phyloP scores from a whole-genome alignment of 257 asterid species.

The Nicotiana noctiflora region DNA sequence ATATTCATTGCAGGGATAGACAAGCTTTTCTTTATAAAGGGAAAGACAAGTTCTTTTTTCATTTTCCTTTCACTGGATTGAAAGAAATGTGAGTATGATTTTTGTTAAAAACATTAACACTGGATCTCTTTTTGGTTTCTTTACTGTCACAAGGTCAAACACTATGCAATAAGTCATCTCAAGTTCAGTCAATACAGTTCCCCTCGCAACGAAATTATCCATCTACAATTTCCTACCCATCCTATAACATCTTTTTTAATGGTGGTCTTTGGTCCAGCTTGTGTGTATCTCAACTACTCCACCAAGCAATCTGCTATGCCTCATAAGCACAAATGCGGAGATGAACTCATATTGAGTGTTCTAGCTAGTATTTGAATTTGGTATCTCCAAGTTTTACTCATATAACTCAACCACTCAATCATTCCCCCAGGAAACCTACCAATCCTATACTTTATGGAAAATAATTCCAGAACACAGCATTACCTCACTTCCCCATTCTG shows the following conservation, averaged over 20 bases:
- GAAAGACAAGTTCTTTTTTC: background rate
- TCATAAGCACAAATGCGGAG: too few species aligned
- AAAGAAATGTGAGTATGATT: background rate
- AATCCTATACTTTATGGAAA: background rate
- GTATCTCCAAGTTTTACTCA: too few species aligned
- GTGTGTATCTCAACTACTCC: too few species aligned
- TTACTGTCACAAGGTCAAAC: background rate
- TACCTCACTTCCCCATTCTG: conserved; percentile 98
- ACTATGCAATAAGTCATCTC: background rate
- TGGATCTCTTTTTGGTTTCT: background rate
- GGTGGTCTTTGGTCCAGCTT: background rate
- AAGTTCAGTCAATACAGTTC: background rate
- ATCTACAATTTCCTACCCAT: background rate
- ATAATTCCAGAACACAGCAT: background rate
- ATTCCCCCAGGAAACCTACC: background rate
- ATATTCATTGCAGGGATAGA: too few species aligned
- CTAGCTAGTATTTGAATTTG: too few species aligned
- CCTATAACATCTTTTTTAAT: background rate
- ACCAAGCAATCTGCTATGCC: too few species aligned
- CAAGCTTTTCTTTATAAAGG: too few species aligned
- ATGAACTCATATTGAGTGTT: too few species aligned
- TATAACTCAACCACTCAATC: too few species aligned
- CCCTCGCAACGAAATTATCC: background rate
- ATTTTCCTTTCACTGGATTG: background rate
- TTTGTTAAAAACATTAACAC: background rate